Conservation (phyloP, 768 basidiomycete genomes). For the Pleurotus ostreatus region DNA sequence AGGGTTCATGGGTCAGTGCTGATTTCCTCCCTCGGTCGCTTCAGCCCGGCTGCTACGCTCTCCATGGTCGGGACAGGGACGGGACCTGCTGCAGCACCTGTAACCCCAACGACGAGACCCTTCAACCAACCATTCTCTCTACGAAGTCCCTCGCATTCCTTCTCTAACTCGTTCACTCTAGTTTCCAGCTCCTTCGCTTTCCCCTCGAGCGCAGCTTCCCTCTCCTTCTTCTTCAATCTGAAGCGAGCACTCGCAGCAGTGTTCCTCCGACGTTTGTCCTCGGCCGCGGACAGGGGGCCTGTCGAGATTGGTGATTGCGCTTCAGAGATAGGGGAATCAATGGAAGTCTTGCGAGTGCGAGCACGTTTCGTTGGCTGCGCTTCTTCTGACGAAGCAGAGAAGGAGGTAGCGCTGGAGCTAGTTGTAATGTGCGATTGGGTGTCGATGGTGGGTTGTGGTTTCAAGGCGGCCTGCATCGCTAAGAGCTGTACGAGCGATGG, state of each 20-base stretch:
- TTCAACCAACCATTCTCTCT: conserved; percentile 93
- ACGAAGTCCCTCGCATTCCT: conserved; percentile 84
- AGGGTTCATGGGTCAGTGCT: conserved; percentile 1
- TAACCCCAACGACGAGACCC: conserved; percentile 84
- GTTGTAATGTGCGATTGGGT: conserved; percentile 17
- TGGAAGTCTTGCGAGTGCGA: conserved; percentile 50
- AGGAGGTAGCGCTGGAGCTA: conserved; percentile 18
- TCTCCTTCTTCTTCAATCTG: conserved; percentile 93
- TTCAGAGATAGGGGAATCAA: conserved; percentile 26
- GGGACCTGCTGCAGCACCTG: conserved; percentile 56
- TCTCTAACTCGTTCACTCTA: conserved; percentile 77
- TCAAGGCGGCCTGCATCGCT: conserved; percentile 33
- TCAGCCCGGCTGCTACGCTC: conserved; percentile 10
- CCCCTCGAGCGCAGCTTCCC: conserved; percentile 84
- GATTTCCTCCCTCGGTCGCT: conserved; percentile 19
- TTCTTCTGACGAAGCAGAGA: conserved; percentile 21
- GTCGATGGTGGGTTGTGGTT: conserved; percentile 17
- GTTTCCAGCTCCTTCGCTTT: conserved; percentile 82
- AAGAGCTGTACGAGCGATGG: conserved; percentile 72
- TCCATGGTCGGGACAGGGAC: conserved; percentile 15
- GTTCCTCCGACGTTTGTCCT: conserved; percentile 92
- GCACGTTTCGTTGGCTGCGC: conserved; percentile 45
- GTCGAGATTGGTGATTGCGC: conserved; percentile 10
- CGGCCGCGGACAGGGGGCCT: conserved; percentile 47
- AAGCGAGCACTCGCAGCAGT: conserved; percentile 93